A percentile compares a stretch with the other conserved stretches of the same genome.
phyloP scores from a whole-genome alignment of 495 filamentous ascomycete species.

The Elasticomyces elasticus region DNA sequence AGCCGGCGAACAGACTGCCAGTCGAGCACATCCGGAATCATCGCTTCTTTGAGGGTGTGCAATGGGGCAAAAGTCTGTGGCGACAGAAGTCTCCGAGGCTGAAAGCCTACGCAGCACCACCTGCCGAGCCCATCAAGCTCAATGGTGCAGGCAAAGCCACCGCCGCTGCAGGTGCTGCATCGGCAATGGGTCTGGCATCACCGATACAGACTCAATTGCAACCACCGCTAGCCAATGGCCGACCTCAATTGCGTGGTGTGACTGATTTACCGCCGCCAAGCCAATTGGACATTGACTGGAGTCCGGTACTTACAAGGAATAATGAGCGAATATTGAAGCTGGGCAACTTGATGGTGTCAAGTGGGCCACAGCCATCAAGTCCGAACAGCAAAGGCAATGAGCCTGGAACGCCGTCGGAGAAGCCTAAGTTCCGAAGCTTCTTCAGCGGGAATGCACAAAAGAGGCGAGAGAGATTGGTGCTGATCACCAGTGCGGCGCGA shows the following conservation, averaged over 20 bases:
- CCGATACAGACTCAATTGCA: not conserved
- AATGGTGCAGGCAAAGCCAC: conserved; percentile 43
- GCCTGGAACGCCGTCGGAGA: conserved; percentile 41
- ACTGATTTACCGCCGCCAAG: conserved; percentile 93
- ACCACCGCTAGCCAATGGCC: conserved; percentile 13
- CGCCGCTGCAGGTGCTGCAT: conserved; percentile 33
- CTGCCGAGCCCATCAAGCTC: conserved; percentile 67
- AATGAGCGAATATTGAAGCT: conserved; percentile 95
- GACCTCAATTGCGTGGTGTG: conserved; percentile 69
- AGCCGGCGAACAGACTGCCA: conserved; percentile 75
- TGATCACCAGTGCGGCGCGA: conserved; percentile 85
- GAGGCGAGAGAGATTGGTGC: conserved; percentile 83
- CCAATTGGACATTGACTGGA: conserved; percentile 98
- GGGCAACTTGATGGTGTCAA: conserved; percentile 75
- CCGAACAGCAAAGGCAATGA: conserved; percentile 57
- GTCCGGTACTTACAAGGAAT: conserved; percentile 76
- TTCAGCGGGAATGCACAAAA: conserved; percentile 85
- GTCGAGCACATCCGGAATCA: conserved; percentile 97
- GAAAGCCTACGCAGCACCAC: conserved; percentile 71
- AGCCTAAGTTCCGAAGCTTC: conserved; percentile 74
- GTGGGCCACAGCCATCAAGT: conserved; percentile 57
- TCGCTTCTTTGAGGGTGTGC: conserved; percentile 86
- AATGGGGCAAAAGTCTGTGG: conserved; percentile 81
- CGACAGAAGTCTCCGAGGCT: conserved; percentile 81
- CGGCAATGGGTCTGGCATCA: conserved; percentile 24